phyloP scores from a whole-genome alignment of 2,329 filamentous ascomycete genomes.

The Sporothrix protearum region DNA sequence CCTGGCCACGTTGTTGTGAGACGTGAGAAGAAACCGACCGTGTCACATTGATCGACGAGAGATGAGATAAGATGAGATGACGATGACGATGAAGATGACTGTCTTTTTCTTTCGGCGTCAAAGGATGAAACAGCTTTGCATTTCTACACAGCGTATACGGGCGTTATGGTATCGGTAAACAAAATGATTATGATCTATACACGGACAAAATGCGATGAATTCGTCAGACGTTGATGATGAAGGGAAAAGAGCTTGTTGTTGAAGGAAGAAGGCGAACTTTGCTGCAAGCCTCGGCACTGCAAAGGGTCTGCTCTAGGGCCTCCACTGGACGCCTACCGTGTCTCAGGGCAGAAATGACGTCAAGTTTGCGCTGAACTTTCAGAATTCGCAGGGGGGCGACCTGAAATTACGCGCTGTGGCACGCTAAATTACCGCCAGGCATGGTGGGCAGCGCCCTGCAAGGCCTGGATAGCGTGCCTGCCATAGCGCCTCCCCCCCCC shows the following conservation, averaged over 20 bases:
- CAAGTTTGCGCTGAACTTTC: background rate
- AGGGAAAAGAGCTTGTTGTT: background rate
- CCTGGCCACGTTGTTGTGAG: background rate
- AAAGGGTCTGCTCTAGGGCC: background rate
- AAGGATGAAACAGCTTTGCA: background rate
- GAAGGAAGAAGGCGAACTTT: background rate
- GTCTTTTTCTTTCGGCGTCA: background rate
- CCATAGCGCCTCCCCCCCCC: too few relatives aligned
- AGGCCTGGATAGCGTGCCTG: background rate
- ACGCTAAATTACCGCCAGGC: background rate
- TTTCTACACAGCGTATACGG: background rate
- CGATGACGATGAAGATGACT: background rate
- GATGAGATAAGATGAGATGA: background rate
- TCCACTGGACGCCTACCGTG: background rate
- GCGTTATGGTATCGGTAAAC: background rate
- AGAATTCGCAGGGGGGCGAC: background rate
- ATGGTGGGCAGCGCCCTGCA: background rate
- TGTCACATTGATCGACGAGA: background rate
- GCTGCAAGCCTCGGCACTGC: conserved; percentile 1
- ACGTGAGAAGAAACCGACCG: background rate
- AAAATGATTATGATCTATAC: background rate
- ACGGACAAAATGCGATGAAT: background rate
- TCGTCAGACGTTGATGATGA: background rate
- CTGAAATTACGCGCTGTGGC: conserved; percentile 2
- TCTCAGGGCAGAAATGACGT: background rate